Conservation (phyloP, 1,139 yeast species). For the Tardiomyces depauwii region DNA sequence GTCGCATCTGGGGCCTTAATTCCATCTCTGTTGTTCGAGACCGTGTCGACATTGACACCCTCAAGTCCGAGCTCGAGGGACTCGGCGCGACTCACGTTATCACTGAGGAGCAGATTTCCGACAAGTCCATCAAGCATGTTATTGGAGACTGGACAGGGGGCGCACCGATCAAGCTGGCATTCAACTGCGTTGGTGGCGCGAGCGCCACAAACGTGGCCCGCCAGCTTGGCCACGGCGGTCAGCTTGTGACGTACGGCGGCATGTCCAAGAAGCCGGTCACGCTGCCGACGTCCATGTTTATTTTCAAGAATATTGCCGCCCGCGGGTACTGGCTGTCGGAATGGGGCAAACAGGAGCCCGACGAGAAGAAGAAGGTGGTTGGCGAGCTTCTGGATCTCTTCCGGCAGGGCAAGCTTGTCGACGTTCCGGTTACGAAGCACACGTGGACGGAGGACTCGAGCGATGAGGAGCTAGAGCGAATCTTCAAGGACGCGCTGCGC, state of each 20-base stretch:
- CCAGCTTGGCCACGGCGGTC: conserved; percentile 59
- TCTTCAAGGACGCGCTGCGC: conserved; percentile 42
- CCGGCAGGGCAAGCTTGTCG: conserved; percentile 43
- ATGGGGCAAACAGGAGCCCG: conserved; percentile 54
- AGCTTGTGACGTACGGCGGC: conserved; percentile 89
- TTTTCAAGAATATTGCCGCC: conserved; percentile 77
- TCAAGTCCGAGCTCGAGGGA: conserved; percentile 43
- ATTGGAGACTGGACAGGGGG: conserved; percentile 53
- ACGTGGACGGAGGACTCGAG: conserved; percentile 31
- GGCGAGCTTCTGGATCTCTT: conserved; percentile 54
- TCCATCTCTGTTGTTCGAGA: conserved; percentile 84
- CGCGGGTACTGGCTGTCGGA: conserved; percentile 92
- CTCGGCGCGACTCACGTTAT: conserved; percentile 85
- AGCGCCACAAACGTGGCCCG: conserved; percentile 73
- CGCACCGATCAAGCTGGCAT: conserved; percentile 52
- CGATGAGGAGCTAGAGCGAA: conserved; percentile 32
- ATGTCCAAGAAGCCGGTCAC: conserved; percentile 94
- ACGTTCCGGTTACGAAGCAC: conserved; percentile 45
- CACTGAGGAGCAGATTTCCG: conserved; percentile 73
- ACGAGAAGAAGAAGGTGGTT: conserved; percentile 50
- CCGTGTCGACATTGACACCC: conserved; percentile 58
- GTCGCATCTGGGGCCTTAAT: conserved; percentile 62
- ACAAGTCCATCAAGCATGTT: conserved; percentile 53
- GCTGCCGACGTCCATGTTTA: conserved; percentile 77
- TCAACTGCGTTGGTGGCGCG: conserved; percentile 91